These are phyloP conservation scores for Uronychia setigera DNA, from an alignment of 73 alveolate species.

Conservation along the genomic window DNA sequence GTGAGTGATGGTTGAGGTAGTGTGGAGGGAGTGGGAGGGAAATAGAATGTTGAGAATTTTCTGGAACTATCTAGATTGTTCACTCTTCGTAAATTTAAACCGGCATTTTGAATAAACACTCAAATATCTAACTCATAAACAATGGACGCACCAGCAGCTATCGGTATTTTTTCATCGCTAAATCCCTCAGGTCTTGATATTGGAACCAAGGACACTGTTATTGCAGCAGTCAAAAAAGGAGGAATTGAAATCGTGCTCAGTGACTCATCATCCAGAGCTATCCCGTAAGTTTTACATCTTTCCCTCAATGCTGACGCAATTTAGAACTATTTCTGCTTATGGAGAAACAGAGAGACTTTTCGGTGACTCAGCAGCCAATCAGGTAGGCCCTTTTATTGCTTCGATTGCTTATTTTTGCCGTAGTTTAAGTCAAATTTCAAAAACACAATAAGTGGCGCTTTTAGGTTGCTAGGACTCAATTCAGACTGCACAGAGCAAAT, in stretches of 20 bases:
- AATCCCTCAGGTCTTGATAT: constrained; percentile 88
- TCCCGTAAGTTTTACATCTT: constrained; percentile 58
- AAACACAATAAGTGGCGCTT: constrained; percentile 68
- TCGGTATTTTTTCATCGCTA: background rate
- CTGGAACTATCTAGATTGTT: too few species aligned
- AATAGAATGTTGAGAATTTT: too few species aligned
- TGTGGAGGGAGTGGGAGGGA: too few species aligned
- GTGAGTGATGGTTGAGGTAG: too few species aligned
- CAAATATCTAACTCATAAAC: background rate
- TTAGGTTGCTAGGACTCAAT: constrained; percentile 74
- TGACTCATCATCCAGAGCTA: constrained; percentile 80
- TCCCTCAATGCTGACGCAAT: background rate
- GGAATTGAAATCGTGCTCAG: constrained; percentile 83
- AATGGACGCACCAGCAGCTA: background rate
- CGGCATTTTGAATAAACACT: too few species aligned
- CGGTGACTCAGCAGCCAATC: constrained; percentile 82
- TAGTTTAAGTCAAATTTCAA: constrained; percentile 54
- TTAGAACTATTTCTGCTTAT: constrained; percentile 70
- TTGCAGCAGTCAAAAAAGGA: constrained; percentile 83
- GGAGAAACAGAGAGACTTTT: constrained; percentile 76
- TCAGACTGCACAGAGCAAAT: constrained; percentile 69
- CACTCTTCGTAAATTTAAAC: too few species aligned
- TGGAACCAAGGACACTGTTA: constrained; percentile 80
- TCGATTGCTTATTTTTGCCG: background rate
- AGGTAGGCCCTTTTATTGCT: constrained; percentile 8